These are phyloP conservation scores for Jaltomata sinuosa DNA, from an alignment of 257 asterid genomes.

Conservation along the genomic window DNA sequence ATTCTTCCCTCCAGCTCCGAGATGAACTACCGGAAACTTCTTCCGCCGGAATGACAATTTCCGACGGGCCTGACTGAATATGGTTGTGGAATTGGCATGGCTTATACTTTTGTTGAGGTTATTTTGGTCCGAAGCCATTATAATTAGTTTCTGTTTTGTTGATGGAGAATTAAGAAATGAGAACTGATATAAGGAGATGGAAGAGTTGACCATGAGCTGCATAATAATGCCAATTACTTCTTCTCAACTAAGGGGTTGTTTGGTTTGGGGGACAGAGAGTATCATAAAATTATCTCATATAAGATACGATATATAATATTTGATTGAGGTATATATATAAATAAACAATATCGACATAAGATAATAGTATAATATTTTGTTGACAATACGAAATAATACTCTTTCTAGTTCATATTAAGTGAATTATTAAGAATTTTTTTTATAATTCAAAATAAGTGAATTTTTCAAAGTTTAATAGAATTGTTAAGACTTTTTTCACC, in stretches of 20 bases:
- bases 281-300: no score
- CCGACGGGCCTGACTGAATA: conserved; percentile 18
- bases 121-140: conserved; percentile 24
- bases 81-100: neutral
- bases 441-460: no score
- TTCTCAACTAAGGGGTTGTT: neutral
- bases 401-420: no score
- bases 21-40: conserved; percentile 41
- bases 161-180: neutral
- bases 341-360: neutral
- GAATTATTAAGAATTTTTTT: no score
- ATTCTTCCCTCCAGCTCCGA: conserved; percentile 34
- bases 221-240: neutral
- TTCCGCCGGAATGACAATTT: conserved; percentile 14
- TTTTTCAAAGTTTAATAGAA: no score
- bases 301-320: neutral
- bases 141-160: neutral
- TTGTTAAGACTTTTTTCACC: no score
- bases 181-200: neutral
- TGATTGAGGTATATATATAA: neutral
- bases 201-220: neutral
- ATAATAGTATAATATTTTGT: neutral
- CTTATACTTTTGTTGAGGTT: neutral
- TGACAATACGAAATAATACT: no score
- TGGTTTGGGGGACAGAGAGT: neutral